phyloP scores from a whole-genome alignment of 2,329 filamentous ascomycete genomes.

The Aschersonia sp. region DNA sequence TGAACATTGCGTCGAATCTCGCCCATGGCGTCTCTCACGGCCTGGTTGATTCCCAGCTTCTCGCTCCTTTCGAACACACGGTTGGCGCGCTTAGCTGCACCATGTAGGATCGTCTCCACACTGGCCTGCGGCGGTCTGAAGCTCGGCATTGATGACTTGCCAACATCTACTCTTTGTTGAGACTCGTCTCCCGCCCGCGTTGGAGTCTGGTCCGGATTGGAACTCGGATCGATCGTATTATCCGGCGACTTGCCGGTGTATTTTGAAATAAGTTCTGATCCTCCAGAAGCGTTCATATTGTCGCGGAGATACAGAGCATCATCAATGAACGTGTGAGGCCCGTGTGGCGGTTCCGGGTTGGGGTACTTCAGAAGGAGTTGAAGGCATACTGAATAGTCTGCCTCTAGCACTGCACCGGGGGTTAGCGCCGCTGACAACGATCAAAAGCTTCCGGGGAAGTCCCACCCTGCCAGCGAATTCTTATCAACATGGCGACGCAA shows the following conservation, averaged over 20 bases:
- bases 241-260: conserved; percentile 46
- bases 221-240: neutral
- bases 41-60: conserved; percentile 66
- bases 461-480: conserved; percentile 76
- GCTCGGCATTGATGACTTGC: conserved; percentile 30
- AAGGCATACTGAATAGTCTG: conserved; percentile 77
- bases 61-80: conserved; percentile 60
- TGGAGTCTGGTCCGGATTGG: conserved; percentile 18
- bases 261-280: conserved; percentile 51
- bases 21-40: conserved; percentile 64
- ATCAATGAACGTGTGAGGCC: conserved; percentile 67
- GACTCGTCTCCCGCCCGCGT: conserved; percentile 19
- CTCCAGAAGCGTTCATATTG: conserved; percentile 48
- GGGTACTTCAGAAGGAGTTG: conserved; percentile 77
- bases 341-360: conserved; percentile 42
- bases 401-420: conserved; percentile 50
- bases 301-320: conserved; percentile 66
- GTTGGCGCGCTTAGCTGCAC: conserved; percentile 62
- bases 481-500: conserved; percentile 86
- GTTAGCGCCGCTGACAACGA: conserved; percentile 9
- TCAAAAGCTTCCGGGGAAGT: neutral
- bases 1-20: conserved; percentile 68
- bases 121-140: conserved; percentile 43
- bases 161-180: conserved; percentile 24
- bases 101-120: conserved; percentile 59